Base-by-base conservation (phyloP, 495 filamentous ascomycete genomes). In the Sabuloglossum arenarium region DNA sequence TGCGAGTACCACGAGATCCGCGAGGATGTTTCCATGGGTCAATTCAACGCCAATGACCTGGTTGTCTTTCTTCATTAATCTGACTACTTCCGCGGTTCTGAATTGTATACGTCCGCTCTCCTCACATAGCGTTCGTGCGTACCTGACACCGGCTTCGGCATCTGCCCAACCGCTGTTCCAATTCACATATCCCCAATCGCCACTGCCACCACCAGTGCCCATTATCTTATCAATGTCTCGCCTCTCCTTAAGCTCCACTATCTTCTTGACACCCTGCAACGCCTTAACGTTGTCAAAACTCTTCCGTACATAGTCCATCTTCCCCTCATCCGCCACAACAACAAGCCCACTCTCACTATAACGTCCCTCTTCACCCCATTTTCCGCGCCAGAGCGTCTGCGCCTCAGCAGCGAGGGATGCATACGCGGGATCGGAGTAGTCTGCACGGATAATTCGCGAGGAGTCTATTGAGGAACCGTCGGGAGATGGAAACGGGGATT, bases 171-270 rank as follows among this genome's bases (percentile, higher is more conserved):
- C 91, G 53, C 77, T 81, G 0, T 71, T 73, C 63, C 73, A 71
- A 64, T 96, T 98, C 46, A 93, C 66, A 67, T 98, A 98, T 1
- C 90, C 90, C 59, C 76, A 75, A 16, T 69, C 67, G 42, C 86
- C 75, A 57, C 75, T 66, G 61, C 69, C 63, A 57, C 76, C 71
- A 52, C 73, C 68, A 1, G 73, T 73, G 9, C 70, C 68, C 14
- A 71, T 59, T 3, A 65, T 71, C 53, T 63, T 70, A 60, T 70
- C 61, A 43, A 83, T 74, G 12, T 43, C 54, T 31, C 25, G 1
- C 9, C 73, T 75, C 4, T 70, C 75, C 21, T 69, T 59, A 12
- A 68, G 67, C 27, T 65, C 59, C 34, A 67, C 67, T 14, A 76
- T 70, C 3, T 72, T 72, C 10, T n/a, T 43, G 10, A 6, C 54